Percentiles rank a stretch among this genome's conserved stretches.
These are phyloP conservation scores for Trichoderma afroharzianum DNA, from an alignment of 2,329 filamentous ascomycete genomes.

Conservation along the genomic window DNA sequence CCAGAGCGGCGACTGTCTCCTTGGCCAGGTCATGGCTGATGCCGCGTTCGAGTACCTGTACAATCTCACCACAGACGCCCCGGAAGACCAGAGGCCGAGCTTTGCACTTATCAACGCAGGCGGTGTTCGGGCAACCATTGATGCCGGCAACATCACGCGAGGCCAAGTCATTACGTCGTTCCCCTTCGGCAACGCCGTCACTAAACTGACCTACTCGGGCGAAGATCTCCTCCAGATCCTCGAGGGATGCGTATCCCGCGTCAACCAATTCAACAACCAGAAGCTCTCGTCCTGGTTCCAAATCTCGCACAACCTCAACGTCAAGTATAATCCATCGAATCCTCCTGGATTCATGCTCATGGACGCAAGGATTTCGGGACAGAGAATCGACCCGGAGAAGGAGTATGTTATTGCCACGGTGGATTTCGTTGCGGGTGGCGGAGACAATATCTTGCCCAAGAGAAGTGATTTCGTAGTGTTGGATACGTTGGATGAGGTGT, in stretches of 20 bases:
- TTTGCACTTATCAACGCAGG: constrained; percentile 63
- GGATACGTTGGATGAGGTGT: constrained; percentile 52
- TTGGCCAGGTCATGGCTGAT: constrained; percentile 54
- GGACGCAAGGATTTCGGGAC: constrained; percentile 47
- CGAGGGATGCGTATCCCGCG: constrained; percentile 53
- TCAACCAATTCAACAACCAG: constrained; percentile 53
- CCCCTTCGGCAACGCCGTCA: constrained; percentile 63
- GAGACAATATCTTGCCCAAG: constrained; percentile 57
- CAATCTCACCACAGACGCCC: constrained; percentile 37
- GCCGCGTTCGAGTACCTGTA: constrained; percentile 60
- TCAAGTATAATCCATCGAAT: constrained; percentile 55
- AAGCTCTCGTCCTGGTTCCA: constrained; percentile 58
- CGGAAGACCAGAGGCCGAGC: constrained; percentile 36
- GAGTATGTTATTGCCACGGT: constrained; percentile 59
- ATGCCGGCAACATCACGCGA: constrained; percentile 57
- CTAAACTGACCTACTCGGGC: constrained; percentile 53
- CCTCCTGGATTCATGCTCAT: constrained; percentile 49
- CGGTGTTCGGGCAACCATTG: constrained; percentile 61
- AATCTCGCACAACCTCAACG: constrained; percentile 52
- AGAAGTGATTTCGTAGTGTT: constrained; percentile 41
- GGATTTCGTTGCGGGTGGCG: constrained; percentile 60
- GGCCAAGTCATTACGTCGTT: constrained; percentile 62
- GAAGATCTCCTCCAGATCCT: constrained; percentile 53
- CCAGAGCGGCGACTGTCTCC: constrained; percentile 54
- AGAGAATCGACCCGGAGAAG: constrained; percentile 41